Conservation (phyloP, 208 protist species). For the Endotrypanum monterogeii region DNA sequence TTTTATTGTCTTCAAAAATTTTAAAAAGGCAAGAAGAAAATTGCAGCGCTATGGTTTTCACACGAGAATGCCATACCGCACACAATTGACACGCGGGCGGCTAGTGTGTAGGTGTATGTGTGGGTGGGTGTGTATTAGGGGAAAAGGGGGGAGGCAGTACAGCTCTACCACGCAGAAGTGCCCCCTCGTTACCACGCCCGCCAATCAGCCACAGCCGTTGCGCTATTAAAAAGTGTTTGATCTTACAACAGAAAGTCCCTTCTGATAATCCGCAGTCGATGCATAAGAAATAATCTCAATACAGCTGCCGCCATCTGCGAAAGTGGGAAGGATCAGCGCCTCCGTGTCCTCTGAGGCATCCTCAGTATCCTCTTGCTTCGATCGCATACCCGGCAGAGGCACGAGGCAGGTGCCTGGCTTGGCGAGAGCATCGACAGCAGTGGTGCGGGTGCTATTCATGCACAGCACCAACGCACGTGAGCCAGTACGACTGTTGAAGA, state of each 20-base stretch:
- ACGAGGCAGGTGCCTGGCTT: slow-evolving; percentile 10
- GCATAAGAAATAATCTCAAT: slow-evolving; percentile 24
- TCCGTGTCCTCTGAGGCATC: slow-evolving; percentile 9
- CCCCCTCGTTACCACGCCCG: neutral
- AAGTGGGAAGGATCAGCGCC: slow-evolving; percentile 39
- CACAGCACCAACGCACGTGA: slow-evolving; percentile 43
- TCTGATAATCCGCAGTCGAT: slow-evolving; percentile 22
- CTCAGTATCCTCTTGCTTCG: slow-evolving; percentile 2
- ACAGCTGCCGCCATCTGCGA: slow-evolving; percentile 9
- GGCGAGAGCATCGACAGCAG: slow-evolving; percentile 6
- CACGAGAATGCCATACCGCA: no score
- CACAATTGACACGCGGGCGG: no score
- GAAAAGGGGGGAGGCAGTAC: neutral
- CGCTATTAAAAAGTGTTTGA: slow-evolving; percentile 17
- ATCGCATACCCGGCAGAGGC: slow-evolving; percentile 3
- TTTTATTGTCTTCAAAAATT: no score
- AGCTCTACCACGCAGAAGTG: neutral
- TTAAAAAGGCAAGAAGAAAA: no score
- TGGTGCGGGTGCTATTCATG: slow-evolving; percentile 39
- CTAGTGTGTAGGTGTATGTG: neutral
- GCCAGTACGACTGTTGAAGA: slow-evolving; percentile 48
- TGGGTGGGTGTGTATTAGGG: neutral
- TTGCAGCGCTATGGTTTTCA: no score
- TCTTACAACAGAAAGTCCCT: slow-evolving; percentile 13
- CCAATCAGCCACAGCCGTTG: neutral